Percentiles rank a stretch among this genome's conserved stretches.
Conservation (phyloP, 2,329 filamentous ascomycete species). For the Aspergillus sp. region DNA sequence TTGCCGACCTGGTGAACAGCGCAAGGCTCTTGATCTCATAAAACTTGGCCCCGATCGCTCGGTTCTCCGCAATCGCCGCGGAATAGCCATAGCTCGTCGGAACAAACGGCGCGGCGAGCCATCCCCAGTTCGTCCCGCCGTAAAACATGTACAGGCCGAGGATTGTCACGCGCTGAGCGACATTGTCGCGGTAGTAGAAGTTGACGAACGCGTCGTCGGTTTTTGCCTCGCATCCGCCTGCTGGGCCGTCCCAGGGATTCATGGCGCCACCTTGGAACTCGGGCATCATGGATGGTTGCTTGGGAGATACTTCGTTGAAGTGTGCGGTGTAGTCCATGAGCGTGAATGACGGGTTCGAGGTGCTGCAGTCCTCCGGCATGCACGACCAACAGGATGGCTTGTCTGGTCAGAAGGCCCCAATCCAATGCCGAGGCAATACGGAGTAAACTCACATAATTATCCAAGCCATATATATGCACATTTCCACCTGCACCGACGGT, state of each 20-base stretch:
- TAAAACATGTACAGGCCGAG: constrained; percentile 58
- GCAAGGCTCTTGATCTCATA: constrained; percentile 60
- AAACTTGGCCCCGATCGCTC: constrained; percentile 58
- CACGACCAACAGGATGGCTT: constrained; percentile 17
- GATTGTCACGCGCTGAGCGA: constrained; percentile 55
- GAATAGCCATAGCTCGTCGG: constrained; percentile 54
- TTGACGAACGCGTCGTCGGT: constrained; percentile 56
- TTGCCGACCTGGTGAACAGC: constrained; percentile 58
- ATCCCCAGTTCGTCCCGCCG: constrained; percentile 63
- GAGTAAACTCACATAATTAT: constrained; percentile 17
- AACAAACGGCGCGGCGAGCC: constrained; percentile 55
- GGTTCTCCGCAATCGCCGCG: constrained; percentile 59
- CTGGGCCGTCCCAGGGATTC: constrained; percentile 57
- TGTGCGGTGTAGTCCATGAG: constrained; percentile 62
- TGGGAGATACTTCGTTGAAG: constrained; percentile 61
- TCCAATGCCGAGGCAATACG: too few species aligned
- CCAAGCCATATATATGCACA: constrained; percentile 49
- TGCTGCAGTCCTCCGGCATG: constrained; percentile 52
- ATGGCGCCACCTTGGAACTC: constrained; percentile 62
- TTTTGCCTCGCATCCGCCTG: constrained; percentile 55
- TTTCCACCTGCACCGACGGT: constrained; percentile 59
- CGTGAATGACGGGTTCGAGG: constrained; percentile 54
- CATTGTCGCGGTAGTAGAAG: constrained; percentile 62
- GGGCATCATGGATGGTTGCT: constrained; percentile 58
- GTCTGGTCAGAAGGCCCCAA: neutral